Conservation (phyloP, 345 rosid species). For the Hibiscus tridactylites region DNA sequence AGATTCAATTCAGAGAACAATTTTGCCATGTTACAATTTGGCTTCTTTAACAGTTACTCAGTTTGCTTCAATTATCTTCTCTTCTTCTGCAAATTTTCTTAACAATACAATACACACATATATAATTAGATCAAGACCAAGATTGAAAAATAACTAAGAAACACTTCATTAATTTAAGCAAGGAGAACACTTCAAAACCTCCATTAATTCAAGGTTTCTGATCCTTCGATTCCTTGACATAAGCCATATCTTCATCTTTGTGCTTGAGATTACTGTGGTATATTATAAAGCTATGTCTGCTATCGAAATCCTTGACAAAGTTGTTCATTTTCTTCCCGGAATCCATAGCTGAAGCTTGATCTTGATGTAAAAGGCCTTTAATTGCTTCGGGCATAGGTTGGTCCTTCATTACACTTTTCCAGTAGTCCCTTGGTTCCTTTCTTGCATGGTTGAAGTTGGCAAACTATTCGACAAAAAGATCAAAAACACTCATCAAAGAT, state of each 20-base stretch:
- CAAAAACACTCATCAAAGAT: not conserved
- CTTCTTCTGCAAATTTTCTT: not conserved
- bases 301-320: conserved; percentile 8
- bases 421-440: conserved; percentile 10
- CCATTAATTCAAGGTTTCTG: not conserved
- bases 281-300: not conserved
- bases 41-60: too few species aligned
- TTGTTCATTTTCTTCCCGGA: conserved; percentile 5
- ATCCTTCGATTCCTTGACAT: not conserved
- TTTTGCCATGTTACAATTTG: too few species aligned
- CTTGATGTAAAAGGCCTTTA: conserved; percentile 5
- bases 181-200: too few species aligned
- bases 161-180: too few species aligned
- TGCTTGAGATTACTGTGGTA: not conserved
- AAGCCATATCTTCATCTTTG: not conserved
- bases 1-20: too few species aligned
- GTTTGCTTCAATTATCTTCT: not conserved
- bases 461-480: not conserved
- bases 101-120: not conserved
- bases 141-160: not conserved
- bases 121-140: not conserved
- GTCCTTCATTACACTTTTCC: conserved; percentile 2
- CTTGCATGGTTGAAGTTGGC: not conserved
- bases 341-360: conserved; percentile 1
- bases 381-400: conserved; percentile 8